Conservation (phyloP, 495 filamentous ascomycete species). For the Platismatia glauca region DNA sequence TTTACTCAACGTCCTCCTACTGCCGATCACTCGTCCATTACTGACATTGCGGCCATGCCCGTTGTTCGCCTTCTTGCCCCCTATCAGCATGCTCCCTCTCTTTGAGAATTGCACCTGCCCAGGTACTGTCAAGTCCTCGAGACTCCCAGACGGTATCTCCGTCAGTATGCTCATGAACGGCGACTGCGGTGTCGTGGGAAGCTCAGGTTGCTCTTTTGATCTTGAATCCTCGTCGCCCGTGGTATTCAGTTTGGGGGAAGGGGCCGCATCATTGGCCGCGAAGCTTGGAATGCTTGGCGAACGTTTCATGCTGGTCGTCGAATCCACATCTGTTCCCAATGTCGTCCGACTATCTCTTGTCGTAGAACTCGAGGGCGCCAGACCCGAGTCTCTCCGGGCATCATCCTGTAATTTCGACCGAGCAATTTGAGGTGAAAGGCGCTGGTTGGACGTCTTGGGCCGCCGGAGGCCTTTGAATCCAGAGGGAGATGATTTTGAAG, state of each 20-base stretch:
- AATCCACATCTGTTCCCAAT: slow-evolving; percentile 35
- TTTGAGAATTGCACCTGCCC: slow-evolving; percentile 51
- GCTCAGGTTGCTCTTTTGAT: slow-evolving; percentile 2
- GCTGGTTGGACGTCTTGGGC: slow-evolving; percentile 16
- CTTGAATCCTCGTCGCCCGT: slow-evolving; percentile 14
- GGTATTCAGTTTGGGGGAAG: slow-evolving; percentile 23
- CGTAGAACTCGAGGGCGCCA: slow-evolving; percentile 35
- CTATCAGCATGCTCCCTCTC: slow-evolving; percentile 40
- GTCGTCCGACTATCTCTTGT: slow-evolving; percentile 37
- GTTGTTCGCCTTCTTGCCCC: slow-evolving; percentile 37
- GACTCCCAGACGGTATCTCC: slow-evolving; percentile 45
- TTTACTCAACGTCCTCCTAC: slow-evolving; percentile 20
- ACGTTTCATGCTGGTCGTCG: slow-evolving; percentile 14
- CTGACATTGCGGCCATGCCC: slow-evolving; percentile 20
- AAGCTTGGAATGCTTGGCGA: slow-evolving; percentile 23
- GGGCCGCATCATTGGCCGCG: slow-evolving; percentile 31
- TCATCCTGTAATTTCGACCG: slow-evolving; percentile 23
- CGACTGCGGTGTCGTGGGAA: slow-evolving; percentile 21
- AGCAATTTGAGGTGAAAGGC: slow-evolving; percentile 11
- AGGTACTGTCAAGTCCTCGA: slow-evolving; percentile 42
- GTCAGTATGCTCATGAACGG: slow-evolving; percentile 47
- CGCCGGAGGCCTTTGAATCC: slow-evolving; percentile 23
- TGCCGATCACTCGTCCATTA: slow-evolving; percentile 16
- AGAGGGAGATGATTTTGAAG: slow-evolving; percentile 26
- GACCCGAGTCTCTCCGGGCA: slow-evolving; percentile 45